Evolutionary conservation across 768 basidiomycete species (phyloP).

Genomic region (Daedaleopsis sinensis): DNA sequence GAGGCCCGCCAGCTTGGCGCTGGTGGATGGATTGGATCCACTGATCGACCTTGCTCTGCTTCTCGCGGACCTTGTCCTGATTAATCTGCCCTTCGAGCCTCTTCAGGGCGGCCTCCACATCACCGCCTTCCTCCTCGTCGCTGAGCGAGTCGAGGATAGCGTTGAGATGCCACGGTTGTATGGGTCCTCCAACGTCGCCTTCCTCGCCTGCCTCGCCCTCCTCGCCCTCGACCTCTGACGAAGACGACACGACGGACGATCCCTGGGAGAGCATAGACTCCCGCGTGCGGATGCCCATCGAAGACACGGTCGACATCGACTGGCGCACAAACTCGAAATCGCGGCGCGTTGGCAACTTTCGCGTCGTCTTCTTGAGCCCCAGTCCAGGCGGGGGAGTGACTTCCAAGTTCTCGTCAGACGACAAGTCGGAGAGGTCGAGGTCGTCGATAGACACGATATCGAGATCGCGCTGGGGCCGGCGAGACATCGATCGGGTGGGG

Average conservation of each 20-base stretch:
- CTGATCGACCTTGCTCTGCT: slow-evolving; percentile 75
- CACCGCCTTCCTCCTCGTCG: slow-evolving; percentile 75
- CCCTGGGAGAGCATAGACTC: slow-evolving; percentile 58
- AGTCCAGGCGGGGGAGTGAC: slow-evolving; percentile 43
- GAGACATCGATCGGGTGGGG: slow-evolving; percentile 4
- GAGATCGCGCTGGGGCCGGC: slow-evolving; percentile 48
- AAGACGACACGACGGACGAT: slow-evolving; percentile 40
- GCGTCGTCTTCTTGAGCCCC: slow-evolving; percentile 55
- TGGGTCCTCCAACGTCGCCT: slow-evolving; percentile 46
- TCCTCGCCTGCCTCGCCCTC: slow-evolving; percentile 27
- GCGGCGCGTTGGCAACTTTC: slow-evolving; percentile 71
- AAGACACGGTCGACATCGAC: slow-evolving; percentile 68
- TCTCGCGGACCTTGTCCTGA: slow-evolving; percentile 66
- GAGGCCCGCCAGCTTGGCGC: slow-evolving; percentile 65
- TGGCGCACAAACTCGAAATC: slow-evolving; percentile 81
- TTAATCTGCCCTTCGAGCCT: slow-evolving; percentile 88
- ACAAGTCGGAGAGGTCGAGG: slow-evolving; percentile 77
- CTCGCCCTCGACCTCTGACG: slow-evolving; percentile 20
- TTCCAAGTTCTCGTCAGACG: slow-evolving; percentile 53
- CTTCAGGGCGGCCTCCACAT: slow-evolving; percentile 79
- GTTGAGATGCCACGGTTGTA: slow-evolving; percentile 85
- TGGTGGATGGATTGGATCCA: slow-evolving; percentile 79
- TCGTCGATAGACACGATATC: slow-evolving; percentile 82
- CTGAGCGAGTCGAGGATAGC: slow-evolving; percentile 72
- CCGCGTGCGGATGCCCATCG: slow-evolving; percentile 72